phyloP scores from a whole-genome alignment of 306 rosid genomes.

The Medicago truncatula region DNA sequence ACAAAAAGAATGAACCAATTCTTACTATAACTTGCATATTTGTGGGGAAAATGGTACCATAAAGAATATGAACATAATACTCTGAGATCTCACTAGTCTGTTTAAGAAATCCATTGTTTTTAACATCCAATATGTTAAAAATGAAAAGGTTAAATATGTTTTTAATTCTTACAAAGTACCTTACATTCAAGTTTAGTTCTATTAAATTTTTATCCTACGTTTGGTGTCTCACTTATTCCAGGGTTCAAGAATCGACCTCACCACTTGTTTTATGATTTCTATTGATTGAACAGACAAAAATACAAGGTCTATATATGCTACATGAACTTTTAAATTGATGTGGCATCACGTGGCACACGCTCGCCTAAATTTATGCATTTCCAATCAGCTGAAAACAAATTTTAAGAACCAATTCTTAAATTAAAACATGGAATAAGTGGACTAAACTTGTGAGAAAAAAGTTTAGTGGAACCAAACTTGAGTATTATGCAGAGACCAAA shows the following conservation, averaged over 20 bases:
- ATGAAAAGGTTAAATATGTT: background rate
- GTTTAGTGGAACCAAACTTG: background rate
- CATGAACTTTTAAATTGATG: background rate
- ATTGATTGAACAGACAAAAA: background rate
- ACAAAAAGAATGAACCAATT: background rate
- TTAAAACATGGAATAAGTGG: background rate
- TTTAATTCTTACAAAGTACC: no score
- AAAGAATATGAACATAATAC: background rate
- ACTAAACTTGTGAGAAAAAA: background rate
- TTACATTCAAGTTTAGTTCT: no score
- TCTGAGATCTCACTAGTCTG: background rate
- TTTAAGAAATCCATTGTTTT: background rate
- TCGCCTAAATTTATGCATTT: background rate
- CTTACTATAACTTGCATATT: constrained; percentile 11
- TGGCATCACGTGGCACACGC: background rate
- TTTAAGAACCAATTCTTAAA: background rate
- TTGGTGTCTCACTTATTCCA: background rate
- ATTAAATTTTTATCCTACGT: background rate
- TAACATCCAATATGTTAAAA: no score
- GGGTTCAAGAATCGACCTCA: background rate
- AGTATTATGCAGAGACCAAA: background rate
- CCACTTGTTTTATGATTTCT: background rate
- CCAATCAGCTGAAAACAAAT: background rate
- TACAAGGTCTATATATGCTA: background rate
- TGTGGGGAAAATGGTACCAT: background rate